A percentile compares a stretch with the other conserved stretches of the same genome.
Conservation (phyloP, 768 basidiomycete genomes). For the Lactifluus subvellereus region DNA sequence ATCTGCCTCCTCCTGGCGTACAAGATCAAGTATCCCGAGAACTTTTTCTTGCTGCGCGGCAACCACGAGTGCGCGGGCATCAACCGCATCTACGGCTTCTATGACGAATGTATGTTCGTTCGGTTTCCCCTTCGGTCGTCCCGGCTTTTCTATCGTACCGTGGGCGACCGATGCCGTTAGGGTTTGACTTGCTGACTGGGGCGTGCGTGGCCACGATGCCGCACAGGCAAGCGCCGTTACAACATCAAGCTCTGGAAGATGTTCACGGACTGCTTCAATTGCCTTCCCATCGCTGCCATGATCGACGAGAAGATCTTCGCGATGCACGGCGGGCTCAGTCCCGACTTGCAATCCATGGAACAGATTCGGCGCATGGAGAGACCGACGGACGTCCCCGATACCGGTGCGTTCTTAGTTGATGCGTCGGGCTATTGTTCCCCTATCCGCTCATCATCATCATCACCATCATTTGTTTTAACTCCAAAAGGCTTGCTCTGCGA, state of each 20-base stretch:
- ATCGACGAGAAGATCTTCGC: constrained; percentile 99
- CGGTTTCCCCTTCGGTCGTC: constrained; percentile 20
- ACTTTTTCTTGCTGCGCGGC: constrained; percentile 97
- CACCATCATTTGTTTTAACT: background rate
- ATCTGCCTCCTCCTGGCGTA: constrained; percentile 97
- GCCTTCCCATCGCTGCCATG: constrained; percentile 96
- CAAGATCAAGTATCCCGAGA: constrained; percentile 99
- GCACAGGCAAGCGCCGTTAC: constrained; percentile 95
- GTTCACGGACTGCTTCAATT: constrained; percentile 99
- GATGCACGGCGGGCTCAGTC: constrained; percentile 96
- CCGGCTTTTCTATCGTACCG: too few relatives aligned
- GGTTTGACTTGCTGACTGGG: too few relatives aligned
- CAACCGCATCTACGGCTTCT: constrained; percentile 99
- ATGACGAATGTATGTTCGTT: constrained; percentile 86
- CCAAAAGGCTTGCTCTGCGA: constrained; percentile 82
- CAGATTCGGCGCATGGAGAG: constrained; percentile 98
- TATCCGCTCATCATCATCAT: background rate
- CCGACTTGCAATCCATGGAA: constrained; percentile 97
- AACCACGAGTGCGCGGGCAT: constrained; percentile 99
- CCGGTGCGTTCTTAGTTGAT: constrained; percentile 50
- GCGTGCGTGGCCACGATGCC: background rate
- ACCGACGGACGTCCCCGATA: constrained; percentile 98
- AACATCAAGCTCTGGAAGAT: constrained; percentile 99
- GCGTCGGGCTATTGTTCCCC: too few relatives aligned
- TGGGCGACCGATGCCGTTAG: background rate